Evolutionary conservation across 305 asterid genomes (phyloP), one percentile per base, ranked within the genome.

Genomic region (Fraxinus baroniana): DNA sequence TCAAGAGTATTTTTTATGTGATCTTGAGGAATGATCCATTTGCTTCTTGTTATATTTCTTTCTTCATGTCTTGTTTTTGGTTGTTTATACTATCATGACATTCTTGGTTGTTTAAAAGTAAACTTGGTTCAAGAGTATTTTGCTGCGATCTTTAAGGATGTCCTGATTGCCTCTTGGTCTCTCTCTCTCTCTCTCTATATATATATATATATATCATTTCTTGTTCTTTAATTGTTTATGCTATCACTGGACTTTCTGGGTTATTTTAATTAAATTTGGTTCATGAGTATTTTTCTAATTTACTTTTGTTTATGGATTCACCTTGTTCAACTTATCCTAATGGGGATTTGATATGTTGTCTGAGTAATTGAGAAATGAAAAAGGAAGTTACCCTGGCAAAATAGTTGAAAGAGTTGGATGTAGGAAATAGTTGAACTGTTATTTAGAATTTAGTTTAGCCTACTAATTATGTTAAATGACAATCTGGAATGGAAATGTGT

Each of bases 1-100:
- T 57, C 28, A 57, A 6, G 12, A 57, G 24, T 55, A 55, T 17
- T 55, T 55, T 41, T 41, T 9, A 3, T 85, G 83, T 82, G 97
- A 96, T 83, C 97, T 94, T 52, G 98, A 96, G 85, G 98, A 96
- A 82, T 96, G 99, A 82, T 98, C 98, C 84, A 94, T 96, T 86
- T 96, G 99, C 90, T 94, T 94, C 98, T 93, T 96, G 98, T 98
- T 96, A 68, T 82, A 94, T 82, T 26, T 49, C 79, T 83, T 2
- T 22, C 15, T 36, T 55, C 20, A 3, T 17, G 39, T 75, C 46
- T 44, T 6, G 0, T 32, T 15, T 77, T 62, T 37, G 10, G 17
- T 64, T 24, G 64, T 52, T 52, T 62, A 4, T 52, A 17, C 22
- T 52, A 4, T 52, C 30, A 24, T 62, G 35, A 7, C 28, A 8